Base-by-base conservation (phyloP, 129 eudicot species). In the Lactuca saligna region DNA sequence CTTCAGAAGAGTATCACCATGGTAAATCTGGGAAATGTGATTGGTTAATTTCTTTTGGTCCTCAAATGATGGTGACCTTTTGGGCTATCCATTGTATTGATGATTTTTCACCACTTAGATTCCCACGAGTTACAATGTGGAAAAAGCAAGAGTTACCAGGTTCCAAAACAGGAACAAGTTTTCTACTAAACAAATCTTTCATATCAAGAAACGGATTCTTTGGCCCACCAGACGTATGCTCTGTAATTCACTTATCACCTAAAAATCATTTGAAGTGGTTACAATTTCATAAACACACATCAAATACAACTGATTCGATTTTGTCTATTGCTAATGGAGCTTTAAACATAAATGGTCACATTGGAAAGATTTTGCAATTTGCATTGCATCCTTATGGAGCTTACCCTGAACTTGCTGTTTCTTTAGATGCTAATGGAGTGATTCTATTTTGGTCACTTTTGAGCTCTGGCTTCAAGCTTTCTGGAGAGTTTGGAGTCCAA, bases 81-180 rank as follows among this genome's bases (percentile, higher is more conserved):
- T 93, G 99, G 99, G 97, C 95, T 59, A 74, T 89, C 60, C 99
- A 93, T 54, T 93, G 99, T 78, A 90, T 93, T 62, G 99, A 93
- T 89, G 95, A 87, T 66, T 69, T 85, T 81, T 76, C 87, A 33
- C 96, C 97, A 7, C 74, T 87, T 74, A 82, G 99, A 73, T 86
- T 68, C 75, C 99, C 97, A 58, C 90, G 99, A 50, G 89, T 87
- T 54, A 87, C 92, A 9, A 79, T 93, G 72, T 89, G 92, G 99
- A 89, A 89, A 79, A 85, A 75, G 35, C 68, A 58, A 59, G 88
- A 89, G 37, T 48, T 87, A 53, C 29, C 32, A 33, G 82, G 77
- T 81, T 54, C 76, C 68, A 81, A 77, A 72, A 14, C 60, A 75
- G 82, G 48, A 63, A 70, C 74, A 61, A 69, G 81, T 53, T 74